These are phyloP conservation scores for Backusella sp. DNA, from an alignment of 192 early-diverging fungal genomes.

Conservation along the genomic window DNA sequence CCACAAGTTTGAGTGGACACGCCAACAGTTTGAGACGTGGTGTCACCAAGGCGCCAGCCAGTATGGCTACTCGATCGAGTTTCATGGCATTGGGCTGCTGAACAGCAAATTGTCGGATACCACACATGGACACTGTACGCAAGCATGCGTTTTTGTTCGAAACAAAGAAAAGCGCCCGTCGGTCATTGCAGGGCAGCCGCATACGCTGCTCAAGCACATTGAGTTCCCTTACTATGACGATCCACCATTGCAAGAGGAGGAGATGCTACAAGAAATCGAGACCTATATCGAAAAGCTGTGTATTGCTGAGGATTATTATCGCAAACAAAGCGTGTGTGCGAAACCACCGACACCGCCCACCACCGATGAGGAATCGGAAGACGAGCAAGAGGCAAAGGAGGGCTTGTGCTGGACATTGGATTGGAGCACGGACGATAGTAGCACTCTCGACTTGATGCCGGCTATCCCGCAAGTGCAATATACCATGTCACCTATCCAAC, in stretches of 20 bases:
- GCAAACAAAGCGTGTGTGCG: neutral
- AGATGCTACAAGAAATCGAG: constrained; percentile 40
- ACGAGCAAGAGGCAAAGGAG: neutral
- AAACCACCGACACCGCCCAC: neutral
- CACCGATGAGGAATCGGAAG: neutral
- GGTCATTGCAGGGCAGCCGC: neutral
- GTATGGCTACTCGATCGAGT: constrained; percentile 67
- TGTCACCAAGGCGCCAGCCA: constrained; percentile 45
- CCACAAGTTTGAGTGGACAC: constrained; percentile 97
- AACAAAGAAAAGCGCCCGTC: neutral
- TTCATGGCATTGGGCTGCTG: constrained; percentile 61
- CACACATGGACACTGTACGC: constrained; percentile 63
- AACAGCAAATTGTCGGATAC: constrained; percentile 38
- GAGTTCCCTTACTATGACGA: constrained; percentile 52
- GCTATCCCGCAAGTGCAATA: neutral
- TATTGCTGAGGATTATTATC: neutral
- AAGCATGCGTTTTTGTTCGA: constrained; percentile 67
- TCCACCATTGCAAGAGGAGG: constrained; percentile 33
- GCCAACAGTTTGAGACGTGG: constrained; percentile 80
- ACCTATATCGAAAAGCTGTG: constrained; percentile 25
- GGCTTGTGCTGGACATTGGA: neutral
- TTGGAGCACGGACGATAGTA: neutral
- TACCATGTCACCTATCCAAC: neutral
- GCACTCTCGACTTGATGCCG: neutral
- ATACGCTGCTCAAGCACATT: constrained; percentile 40